Evolutionary conservation across 129 eudicot genomes (phyloP), one percentile per base, ranked within the genome.

Genomic region (Flaveria robusta): DNA sequence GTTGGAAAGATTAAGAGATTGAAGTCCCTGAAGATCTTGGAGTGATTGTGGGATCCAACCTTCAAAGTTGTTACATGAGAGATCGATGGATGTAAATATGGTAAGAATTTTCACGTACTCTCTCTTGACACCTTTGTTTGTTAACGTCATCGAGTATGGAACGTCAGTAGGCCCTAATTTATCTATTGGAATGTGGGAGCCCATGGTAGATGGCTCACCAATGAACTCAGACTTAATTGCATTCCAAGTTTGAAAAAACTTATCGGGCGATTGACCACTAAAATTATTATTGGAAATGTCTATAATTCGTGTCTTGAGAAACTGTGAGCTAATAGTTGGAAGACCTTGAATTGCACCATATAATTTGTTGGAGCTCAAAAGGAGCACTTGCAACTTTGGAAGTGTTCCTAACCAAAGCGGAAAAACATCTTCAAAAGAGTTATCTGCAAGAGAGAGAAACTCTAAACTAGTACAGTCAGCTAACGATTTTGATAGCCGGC

Each of bases 201-300:
- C 56, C 68, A 43, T 23, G n/a, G 16, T 23, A 41, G 24, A 16
- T 15, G 10, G 3, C 45, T 18, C 11, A 4, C 58, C 70, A 16
- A 23, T 12, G 7, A 39, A 31, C 15, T 3, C 7, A 13, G 26
- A 23, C 13, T 56, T 78, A 79, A 83, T 83, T 14, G 79, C 82
- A 11, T 31, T 70, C 52, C 72, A 75, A 1, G 24, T 66, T 42
- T 47, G 43, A 47, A 84, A 46, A 41, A 18, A 65, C 3, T 45
- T 23, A 0, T 15, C 5, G 2, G 79, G 84, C 49, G 70, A 27
- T 7, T 31, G 51, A 19, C 87, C 84, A 24, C 47, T 74, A 50
- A 84, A 80, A 15, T 4, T 5, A 42, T 84, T 84, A 54, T 56
- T 68, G 3, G 87, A 79, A 9, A 84, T 65, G 76, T 79, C 87